These are phyloP conservation scores for Colletotrichum sp. DNA, from an alignment of 2,329 filamentous ascomycete genomes.

Conservation along the genomic window DNA sequence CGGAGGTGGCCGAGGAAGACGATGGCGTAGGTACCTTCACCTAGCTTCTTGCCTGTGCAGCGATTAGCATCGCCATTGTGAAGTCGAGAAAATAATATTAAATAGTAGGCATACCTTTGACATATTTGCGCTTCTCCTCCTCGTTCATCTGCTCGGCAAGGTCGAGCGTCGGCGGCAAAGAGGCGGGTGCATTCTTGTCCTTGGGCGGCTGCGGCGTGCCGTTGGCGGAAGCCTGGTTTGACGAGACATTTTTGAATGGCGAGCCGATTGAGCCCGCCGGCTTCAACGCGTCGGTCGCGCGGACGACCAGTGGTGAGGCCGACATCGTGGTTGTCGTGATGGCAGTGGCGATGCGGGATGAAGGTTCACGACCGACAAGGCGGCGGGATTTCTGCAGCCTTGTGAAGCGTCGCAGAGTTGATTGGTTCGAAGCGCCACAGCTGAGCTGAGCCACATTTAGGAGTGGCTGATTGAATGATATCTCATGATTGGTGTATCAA, in stretches of 20 bases:
- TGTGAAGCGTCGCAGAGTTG: background rate
- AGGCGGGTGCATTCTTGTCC: conserved; percentile 21
- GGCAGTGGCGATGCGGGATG: background rate
- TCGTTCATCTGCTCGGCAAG: conserved; percentile 84
- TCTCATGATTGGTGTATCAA: background rate
- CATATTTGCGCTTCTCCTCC: conserved; percentile 84
- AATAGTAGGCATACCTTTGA: conserved; percentile 66
- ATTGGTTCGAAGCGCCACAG: conserved; percentile 4
- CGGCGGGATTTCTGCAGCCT: conserved; percentile 4
- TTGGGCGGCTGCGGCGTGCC: conserved; percentile 45
- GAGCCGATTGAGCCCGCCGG: conserved; percentile 42
- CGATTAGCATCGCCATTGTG: background rate
- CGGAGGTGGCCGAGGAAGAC: conserved; percentile 89
- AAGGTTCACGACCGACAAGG: background rate
- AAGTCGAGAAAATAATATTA: background rate
- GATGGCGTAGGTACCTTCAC: conserved; percentile 95
- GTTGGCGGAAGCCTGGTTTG: conserved; percentile 44
- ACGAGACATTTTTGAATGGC: conserved; percentile 47
- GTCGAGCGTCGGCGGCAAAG: conserved; percentile 52
- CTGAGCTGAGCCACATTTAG: background rate
- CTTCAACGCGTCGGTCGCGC: conserved; percentile 38
- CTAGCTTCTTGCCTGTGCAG: conserved; percentile 80
- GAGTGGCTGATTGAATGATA: background rate
- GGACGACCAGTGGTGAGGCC: conserved; percentile 50
- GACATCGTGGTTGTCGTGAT: conserved; percentile 40